Percentiles rank a stretch among this genome's conserved stretches.
Conservation (phyloP, 202 grass and related monocot genomes). For the Saccharum hybrid region DNA sequence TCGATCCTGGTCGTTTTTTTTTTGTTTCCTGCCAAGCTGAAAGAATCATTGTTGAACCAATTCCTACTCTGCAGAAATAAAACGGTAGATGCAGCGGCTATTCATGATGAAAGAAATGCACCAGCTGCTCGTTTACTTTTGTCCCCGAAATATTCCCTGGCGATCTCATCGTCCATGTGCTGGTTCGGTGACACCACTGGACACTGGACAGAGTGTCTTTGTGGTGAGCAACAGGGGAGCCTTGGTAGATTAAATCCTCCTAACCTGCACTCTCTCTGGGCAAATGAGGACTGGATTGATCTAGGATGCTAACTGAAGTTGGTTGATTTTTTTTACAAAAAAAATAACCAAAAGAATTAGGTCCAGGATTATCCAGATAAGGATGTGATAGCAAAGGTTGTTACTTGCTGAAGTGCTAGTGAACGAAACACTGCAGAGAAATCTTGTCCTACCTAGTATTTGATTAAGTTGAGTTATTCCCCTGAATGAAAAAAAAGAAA, state of each 20-base stretch:
- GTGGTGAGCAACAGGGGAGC: neutral
- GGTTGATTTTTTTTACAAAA: neutral
- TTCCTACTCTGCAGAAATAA: conserved; percentile 17
- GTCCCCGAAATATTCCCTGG: conserved; percentile 10
- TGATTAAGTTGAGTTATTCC: neutral
- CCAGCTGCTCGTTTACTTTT: conserved; percentile 25
- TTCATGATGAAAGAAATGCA: conserved; percentile 42
- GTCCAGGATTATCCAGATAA: neutral
- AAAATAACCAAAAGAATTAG: neutral
- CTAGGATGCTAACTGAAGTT: neutral
- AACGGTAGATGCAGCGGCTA: conserved; percentile 32
- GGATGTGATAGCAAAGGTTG: neutral
- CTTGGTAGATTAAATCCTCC: neutral
- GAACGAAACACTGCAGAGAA: neutral
- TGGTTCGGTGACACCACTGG: neutral
- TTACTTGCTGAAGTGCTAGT: neutral
- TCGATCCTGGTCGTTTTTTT: conserved; percentile 22
- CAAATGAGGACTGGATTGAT: neutral
- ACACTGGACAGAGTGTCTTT: neutral
- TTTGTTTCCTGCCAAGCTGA: neutral
- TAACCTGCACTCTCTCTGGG: neutral
- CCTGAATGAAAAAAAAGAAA: no score
- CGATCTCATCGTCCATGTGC: neutral
- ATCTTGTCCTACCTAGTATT: neutral
- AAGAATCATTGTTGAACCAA: conserved; percentile 12